These are phyloP conservation scores for Phialocephala sp. DNA, from an alignment of 2,329 filamentous ascomycete species.

Conservation along the genomic window DNA sequence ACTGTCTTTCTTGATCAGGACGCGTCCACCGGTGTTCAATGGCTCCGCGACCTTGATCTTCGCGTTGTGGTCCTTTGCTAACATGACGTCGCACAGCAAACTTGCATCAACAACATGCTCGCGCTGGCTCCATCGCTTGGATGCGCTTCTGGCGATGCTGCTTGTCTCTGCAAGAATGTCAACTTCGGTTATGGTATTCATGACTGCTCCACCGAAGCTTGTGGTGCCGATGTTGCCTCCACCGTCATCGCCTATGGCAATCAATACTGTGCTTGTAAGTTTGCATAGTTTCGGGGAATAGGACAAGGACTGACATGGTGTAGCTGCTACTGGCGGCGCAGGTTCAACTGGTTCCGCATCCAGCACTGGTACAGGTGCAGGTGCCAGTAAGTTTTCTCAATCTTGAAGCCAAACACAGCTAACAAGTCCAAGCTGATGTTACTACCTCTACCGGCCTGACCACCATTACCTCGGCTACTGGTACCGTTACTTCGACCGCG, in stretches of 20 bases:
- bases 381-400: constrained; percentile 2
- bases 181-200: constrained; percentile 54
- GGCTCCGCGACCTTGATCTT: neutral
- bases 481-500: constrained; percentile 3
- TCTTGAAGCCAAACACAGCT: neutral
- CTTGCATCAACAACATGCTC: constrained; percentile 54
- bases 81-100: constrained; percentile 37
- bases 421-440: neutral
- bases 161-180: constrained; percentile 51
- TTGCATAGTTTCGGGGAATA: neutral
- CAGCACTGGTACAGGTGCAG: constrained; percentile 17
- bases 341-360: neutral
- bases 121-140: constrained; percentile 47
- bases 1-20: neutral
- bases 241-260: constrained; percentile 41
- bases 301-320: neutral
- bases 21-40: neutral
- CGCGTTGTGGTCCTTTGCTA: constrained; percentile 20
- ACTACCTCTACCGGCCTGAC: constrained; percentile 5
- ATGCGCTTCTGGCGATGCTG: constrained; percentile 45
- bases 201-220: constrained; percentile 52
- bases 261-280: constrained; percentile 38
- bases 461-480: constrained; percentile 9
- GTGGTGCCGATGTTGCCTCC: constrained; percentile 39
- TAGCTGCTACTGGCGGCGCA: constrained; percentile 18